Percentiles rank a stretch among this genome's conserved stretches.
phyloP scores from a whole-genome alignment of 495 filamentous ascomycete species.

The Filosporella fistucella region DNA sequence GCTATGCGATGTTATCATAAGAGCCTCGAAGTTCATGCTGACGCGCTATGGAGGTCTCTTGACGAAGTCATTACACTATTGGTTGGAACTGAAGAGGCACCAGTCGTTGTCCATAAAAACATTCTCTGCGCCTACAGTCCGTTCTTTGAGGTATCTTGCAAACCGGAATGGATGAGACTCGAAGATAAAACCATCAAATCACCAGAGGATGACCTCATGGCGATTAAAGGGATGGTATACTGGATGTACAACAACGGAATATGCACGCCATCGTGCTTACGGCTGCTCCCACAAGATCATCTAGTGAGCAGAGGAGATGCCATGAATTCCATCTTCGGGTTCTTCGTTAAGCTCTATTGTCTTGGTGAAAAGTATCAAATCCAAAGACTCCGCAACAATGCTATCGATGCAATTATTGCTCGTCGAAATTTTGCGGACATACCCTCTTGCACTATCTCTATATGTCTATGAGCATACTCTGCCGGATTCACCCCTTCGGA shows the following conservation, averaged over 20 bases:
- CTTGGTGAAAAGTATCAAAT: conserved; percentile 11
- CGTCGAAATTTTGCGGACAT: neutral
- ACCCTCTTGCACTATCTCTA: neutral
- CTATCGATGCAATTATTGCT: neutral
- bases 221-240: neutral
- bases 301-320: neutral
- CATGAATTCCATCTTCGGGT: neutral
- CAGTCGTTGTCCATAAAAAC: conserved; percentile 6
- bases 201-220: conserved; percentile 3
- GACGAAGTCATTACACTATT: conserved; percentile 1
- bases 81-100: neutral
- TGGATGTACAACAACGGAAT: conserved; percentile 10
- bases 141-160: conserved; percentile 3
- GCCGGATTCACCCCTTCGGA: neutral
- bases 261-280: neutral
- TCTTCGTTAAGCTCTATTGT: conserved; percentile 5
- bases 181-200: neutral
- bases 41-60: neutral
- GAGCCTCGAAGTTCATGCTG: neutral
- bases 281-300: neutral
- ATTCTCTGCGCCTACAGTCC: neutral
- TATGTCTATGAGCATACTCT: conserved; percentile 2
- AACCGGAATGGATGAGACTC: conserved; percentile 3
- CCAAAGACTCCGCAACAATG: neutral
- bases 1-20: no score